phyloP scores from a whole-genome alignment of 306 rosid genomes.

The Vigna trinervia region DNA sequence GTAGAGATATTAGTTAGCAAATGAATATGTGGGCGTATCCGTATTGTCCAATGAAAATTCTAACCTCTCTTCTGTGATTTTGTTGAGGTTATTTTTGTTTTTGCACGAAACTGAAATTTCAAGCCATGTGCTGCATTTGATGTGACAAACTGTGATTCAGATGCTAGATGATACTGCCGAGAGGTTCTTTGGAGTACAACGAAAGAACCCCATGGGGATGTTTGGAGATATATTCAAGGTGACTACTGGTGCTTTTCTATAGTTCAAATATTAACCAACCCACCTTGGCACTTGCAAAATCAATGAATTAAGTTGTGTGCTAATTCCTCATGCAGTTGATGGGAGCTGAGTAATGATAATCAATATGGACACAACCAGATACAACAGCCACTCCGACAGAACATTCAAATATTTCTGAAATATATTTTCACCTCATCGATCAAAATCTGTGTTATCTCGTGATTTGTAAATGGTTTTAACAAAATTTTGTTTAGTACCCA shows the following conservation, averaged over 20 bases:
- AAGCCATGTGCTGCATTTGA: slow-evolving; percentile 49
- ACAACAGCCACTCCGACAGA: slow-evolving; percentile 31
- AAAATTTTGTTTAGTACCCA: slow-evolving; percentile 29
- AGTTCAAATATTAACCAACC: neutral
- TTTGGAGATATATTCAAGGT: slow-evolving; percentile 97
- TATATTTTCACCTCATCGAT: neutral
- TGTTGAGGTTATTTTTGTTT: slow-evolving; percentile 23
- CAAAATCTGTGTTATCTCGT: slow-evolving; percentile 39
- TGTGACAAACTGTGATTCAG: slow-evolving; percentile 57
- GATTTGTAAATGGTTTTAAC: slow-evolving; percentile 42
- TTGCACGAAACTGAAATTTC: slow-evolving; percentile 18
- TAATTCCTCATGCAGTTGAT: slow-evolving; percentile 71
- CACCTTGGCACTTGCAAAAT: slow-evolving; percentile 12
- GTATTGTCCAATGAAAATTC: slow-evolving; percentile 10
- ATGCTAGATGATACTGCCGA: slow-evolving; percentile 87
- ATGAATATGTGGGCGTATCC: neutral
- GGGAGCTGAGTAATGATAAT: slow-evolving; percentile 61
- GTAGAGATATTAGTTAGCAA: slow-evolving; percentile 9
- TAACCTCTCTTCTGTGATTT: neutral
- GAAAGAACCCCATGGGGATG: slow-evolving; percentile 92
- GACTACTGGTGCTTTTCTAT: slow-evolving; percentile 7
- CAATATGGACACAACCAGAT: slow-evolving; percentile 17
- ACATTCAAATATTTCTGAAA: slow-evolving; percentile 27
- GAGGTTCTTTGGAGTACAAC: slow-evolving; percentile 82
- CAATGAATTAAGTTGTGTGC: slow-evolving; percentile 15